Base-by-base conservation (phyloP, 257 asterid species). In the Primulina eburnea region DNA sequence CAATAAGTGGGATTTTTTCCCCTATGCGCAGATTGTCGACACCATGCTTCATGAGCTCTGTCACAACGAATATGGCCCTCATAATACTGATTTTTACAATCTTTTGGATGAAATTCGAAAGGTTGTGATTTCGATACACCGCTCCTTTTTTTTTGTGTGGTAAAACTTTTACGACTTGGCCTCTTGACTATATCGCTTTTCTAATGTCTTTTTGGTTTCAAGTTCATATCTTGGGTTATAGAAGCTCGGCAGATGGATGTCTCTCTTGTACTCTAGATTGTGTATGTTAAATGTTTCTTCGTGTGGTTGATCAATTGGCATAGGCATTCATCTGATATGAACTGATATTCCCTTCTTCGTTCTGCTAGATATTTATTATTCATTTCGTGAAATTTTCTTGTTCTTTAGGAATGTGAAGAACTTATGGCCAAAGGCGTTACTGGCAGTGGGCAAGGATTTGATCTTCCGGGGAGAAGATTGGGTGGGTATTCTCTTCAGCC, bases 1-100 rank as follows among this genome's bases (percentile, higher is more conserved):
- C 77, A 86, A 86, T 6, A 92, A 91, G 80, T 81, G 85, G 83
- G 95, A 89, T 69, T 89, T 91, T 79, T 82, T 80, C 79, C 93
- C 91, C 32, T 91, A 78, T 62, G 69, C 80, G 64, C 91, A 86
- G 47, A 82, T 86, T 80, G 87, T 91, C 8, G 85, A 89, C 72
- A 89, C 97, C 60, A 87, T 91, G 96, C 97, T 91, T 78, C 96
- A 89, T 32, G 97, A 91, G 83, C 96, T 89, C 59, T 91, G 97
- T 84, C 97, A 91, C 88, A 91, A 80, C 20, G 89, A 84, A 62
- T 61, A 73, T 74, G 97, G 96, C 52, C 93, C 95, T 40, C 95
- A 89, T 71, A 89, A 91, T 82, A 69, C 95, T 34, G 86, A 80
- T 76, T 91, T 91, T 78, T 91, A 91, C 92, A 89, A 82, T 76